A percentile compares a stretch with the other conserved stretches of the same genome.
Evolutionary conservation across 2,329 filamentous ascomycete genomes (phyloP).

Genomic region (Alternaria ventricosa): DNA sequence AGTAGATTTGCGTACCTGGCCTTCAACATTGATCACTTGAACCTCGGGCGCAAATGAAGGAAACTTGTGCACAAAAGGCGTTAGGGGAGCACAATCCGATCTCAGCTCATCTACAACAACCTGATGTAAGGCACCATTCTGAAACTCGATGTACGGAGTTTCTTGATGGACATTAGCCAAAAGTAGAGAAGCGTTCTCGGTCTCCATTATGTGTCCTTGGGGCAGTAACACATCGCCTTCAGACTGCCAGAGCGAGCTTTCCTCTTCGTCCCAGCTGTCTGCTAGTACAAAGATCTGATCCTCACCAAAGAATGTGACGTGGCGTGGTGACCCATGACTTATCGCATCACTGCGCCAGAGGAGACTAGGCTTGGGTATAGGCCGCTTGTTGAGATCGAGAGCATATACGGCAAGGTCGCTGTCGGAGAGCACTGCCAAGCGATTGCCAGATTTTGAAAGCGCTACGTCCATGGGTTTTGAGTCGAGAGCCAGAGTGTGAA

Average conservation of each 20-base stretch:
- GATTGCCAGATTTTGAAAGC: conserved; percentile 58
- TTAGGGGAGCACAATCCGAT: conserved; percentile 23
- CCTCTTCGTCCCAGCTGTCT: conserved; percentile 41
- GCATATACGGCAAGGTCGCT: conserved; percentile 71
- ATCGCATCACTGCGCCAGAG: conserved; percentile 43
- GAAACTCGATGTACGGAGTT: conserved; percentile 30
- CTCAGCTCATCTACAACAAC: conserved; percentile 14
- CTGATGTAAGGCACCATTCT: conserved; percentile 30
- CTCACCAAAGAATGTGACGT: conserved; percentile 56
- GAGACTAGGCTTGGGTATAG: conserved; percentile 53
- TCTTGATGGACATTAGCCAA: conserved; percentile 28
- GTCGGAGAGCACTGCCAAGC: conserved; percentile 74
- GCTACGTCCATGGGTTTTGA: conserved; percentile 75
- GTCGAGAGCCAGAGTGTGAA: conserved; percentile 72
- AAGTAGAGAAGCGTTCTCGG: conserved; percentile 32
- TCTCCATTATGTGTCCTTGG: conserved; percentile 32
- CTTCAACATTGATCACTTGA: conserved; percentile 28
- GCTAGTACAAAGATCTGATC: conserved; percentile 46
- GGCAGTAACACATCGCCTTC: conserved; percentile 25
- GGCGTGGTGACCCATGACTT: conserved; percentile 45
- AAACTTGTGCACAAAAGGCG: conserved; percentile 27
- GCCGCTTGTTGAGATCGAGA: conserved; percentile 69
- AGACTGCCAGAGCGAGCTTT: conserved; percentile 37
- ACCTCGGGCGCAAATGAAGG: conserved; percentile 38
- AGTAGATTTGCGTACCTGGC: conserved; percentile 25